Base-by-base conservation (phyloP, 148 eudicot genomes). In the Spergularia marina region DNA sequence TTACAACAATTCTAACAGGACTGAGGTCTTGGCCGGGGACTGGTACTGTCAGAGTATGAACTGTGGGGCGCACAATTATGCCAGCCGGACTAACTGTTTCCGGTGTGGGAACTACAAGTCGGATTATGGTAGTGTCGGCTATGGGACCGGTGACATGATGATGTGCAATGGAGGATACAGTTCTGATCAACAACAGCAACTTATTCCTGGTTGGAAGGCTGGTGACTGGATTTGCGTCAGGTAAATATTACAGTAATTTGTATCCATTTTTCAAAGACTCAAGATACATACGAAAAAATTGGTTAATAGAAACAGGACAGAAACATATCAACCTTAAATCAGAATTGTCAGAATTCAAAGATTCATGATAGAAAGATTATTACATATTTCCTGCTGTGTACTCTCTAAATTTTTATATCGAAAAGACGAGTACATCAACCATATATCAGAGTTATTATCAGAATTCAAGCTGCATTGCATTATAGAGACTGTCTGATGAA, bases 211-310 rank as follows among this genome's bases (percentile, higher is more conserved):
- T 12, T 94, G 94, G 94, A 94, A 94, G 80, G 72, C 91, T 9
- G 98, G 98, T 39, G 97, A 94, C 73, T 94, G 97, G 98, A 83
- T 94, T 70, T 94, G 98, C 82, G 63, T 62, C 23, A 84, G 92
- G 97, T 91, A 53, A 72, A 30, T 30, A 30, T 30, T 30, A 30
- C 36, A 30, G 36, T 30, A 30, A 30, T 30, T 30, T 30, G 36
- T 65, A 5, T 63, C 51, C 11, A 2, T 12, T 53, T 49, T 62
- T 23, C 55, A 11, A 68, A 7, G 6, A 18, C 20, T 12, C 18
- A 20, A 18, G 30, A 17, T 18, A 51, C 13, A 68, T 55, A 20
- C 1, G n/a, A n/a, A 25, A 34, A 68, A 2, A 23, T 25, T 12
- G 23, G n/a, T 30, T 20, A 14, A 0, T 30, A 41, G 49, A 44